Evolutionary conservation across 352 stramenopile species (phyloP).

Genomic region (Globisporangium paddicum): DNA sequence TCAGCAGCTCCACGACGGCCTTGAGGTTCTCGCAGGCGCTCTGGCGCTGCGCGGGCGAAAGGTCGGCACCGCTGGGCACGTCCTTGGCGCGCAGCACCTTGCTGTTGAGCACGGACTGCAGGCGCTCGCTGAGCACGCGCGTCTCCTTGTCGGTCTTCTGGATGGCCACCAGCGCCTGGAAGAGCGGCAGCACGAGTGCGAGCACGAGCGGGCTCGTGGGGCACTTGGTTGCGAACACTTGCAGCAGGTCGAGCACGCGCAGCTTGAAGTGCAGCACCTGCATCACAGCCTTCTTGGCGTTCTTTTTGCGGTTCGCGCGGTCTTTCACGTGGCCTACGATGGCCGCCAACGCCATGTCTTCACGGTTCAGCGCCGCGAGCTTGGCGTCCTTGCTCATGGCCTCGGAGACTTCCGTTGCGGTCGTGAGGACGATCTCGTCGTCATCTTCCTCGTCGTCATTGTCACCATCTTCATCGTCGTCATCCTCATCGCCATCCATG

Average conservation of each 20-base stretch:
- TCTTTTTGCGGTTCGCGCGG: conserved; percentile 71
- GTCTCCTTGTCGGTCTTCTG: conserved; percentile 57
- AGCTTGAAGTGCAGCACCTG: conserved; percentile 84
- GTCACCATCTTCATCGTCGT: conserved; percentile 34
- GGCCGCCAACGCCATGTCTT: conserved; percentile 74
- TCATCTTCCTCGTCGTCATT: conserved; percentile 40
- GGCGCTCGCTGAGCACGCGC: conserved; percentile 67
- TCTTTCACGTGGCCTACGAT: conserved; percentile 77
- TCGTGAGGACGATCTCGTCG: conserved; percentile 59
- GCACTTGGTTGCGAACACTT: conserved; percentile 52
- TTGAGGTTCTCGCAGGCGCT: conserved; percentile 27
- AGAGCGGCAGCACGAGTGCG: conserved; percentile 56
- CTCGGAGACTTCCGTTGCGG: conserved; percentile 52
- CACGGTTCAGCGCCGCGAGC: conserved; percentile 59
- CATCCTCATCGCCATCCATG: conserved; percentile 26
- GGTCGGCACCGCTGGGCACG: conserved; percentile 19
- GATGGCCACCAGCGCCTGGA: conserved; percentile 46
- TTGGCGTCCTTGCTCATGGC: conserved; percentile 61
- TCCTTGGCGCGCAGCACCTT: conserved; percentile 67
- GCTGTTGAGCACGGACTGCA: conserved; percentile 61
- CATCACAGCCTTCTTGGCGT: conserved; percentile 57
- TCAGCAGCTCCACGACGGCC: conserved; percentile 37
- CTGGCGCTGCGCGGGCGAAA: not conserved
- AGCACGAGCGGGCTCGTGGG: conserved; percentile 29
- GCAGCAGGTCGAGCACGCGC: conserved; percentile 74